A percentile compares a stretch with the other conserved stretches of the same genome.
Evolutionary conservation across 176 grass and related monocot species (phyloP).

Genomic region (Leersia perrieri): DNA sequence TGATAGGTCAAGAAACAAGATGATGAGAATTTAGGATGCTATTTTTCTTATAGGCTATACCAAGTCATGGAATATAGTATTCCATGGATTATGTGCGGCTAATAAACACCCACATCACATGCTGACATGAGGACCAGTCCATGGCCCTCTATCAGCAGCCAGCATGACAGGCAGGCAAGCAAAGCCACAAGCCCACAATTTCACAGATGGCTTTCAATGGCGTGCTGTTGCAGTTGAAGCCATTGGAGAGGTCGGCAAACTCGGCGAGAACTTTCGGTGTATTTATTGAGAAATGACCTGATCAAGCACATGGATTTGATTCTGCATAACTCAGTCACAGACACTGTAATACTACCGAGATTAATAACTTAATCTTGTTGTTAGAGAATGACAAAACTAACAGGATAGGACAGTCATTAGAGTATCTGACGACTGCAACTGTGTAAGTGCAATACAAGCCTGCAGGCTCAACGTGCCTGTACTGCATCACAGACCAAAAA

Average conservation of each 20-base stretch:
- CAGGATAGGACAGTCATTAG: neutral
- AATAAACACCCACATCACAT: neutral
- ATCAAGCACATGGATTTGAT: neutral
- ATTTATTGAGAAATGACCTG: neutral
- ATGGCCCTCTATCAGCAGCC: neutral
- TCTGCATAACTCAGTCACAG: neutral
- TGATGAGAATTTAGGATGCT: too few relatives aligned
- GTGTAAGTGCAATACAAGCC: neutral
- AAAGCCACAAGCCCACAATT: neutral
- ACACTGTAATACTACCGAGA: neutral
- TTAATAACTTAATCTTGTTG: neutral
- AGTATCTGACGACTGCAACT: neutral
- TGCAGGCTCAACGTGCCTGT: neutral
- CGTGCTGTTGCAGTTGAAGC: neutral
- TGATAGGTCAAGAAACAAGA: too few relatives aligned
- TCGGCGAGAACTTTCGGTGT: constrained; percentile 4
- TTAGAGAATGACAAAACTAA: neutral
- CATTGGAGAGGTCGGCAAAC: neutral
- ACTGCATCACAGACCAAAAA: neutral
- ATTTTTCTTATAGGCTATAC: too few relatives aligned
- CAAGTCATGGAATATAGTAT: too few relatives aligned
- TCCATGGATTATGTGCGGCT: neutral
- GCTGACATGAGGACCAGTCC: neutral
- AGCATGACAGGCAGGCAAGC: constrained; percentile 17
- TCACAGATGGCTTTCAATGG: neutral